These are phyloP conservation scores for Phytomonas francai DNA, from an alignment of 208 protist genomes.

Conservation along the genomic window DNA sequence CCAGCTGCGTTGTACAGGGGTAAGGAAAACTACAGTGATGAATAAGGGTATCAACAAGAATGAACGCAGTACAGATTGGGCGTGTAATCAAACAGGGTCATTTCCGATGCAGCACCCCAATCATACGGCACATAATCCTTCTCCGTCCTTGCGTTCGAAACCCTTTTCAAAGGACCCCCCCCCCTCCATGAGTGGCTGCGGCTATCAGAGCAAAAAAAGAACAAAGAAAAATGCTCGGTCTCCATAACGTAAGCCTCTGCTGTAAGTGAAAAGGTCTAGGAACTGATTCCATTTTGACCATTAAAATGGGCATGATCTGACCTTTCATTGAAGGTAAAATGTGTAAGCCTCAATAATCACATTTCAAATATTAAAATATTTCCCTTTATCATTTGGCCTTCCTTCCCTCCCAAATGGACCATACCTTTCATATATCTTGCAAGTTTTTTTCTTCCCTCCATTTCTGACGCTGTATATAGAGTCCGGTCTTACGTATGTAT, in stretches of 20 bases:
- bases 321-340: not conserved
- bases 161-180: not conserved
- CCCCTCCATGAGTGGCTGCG: not conserved
- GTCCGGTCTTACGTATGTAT: not conserved
- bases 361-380: not conserved
- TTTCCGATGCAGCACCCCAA: not conserved
- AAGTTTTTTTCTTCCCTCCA: not conserved
- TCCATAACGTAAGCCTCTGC: not conserved
- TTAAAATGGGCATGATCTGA: not conserved
- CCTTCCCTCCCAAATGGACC: not conserved
- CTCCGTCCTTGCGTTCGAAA: not conserved
- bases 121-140: not conserved
- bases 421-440: not conserved
- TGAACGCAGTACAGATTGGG: not conserved
- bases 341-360: not conserved
- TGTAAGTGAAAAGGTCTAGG: not conserved
- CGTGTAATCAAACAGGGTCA: not conserved
- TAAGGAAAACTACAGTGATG: not conserved
- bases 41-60: not conserved
- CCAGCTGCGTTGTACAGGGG: conserved; percentile 10
- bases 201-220: not conserved
- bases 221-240: not conserved
- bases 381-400: not conserved
- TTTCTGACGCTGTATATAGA: not conserved
- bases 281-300: not conserved